A percentile compares a stretch with the other conserved stretches of the same genome.
Conservation (phyloP, 2,329 filamentous ascomycete species). For the Epichloe hybrida region DNA sequence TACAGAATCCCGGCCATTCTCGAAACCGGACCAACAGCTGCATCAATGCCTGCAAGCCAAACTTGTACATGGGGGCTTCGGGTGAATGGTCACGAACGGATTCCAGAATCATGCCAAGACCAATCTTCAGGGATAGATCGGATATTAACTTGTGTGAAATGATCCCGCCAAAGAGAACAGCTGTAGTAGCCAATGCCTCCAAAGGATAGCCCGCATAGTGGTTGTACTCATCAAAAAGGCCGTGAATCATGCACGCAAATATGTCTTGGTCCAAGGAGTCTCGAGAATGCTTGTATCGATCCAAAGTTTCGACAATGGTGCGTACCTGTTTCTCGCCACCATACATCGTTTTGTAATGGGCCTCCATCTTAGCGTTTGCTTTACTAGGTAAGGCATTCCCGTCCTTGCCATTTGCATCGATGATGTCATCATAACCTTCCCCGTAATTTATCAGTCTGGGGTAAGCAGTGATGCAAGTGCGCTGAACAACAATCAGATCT, state of each 20-base stretch:
- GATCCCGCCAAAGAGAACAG: slow-evolving; percentile 90
- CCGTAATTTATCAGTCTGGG: slow-evolving; percentile 94
- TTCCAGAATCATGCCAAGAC: slow-evolving; percentile 95
- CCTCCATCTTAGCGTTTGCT: slow-evolving; percentile 87
- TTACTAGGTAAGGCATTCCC: slow-evolving; percentile 69
- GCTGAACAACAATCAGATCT: slow-evolving; percentile 68
- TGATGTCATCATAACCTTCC: slow-evolving; percentile 80
- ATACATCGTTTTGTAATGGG: slow-evolving; percentile 97
- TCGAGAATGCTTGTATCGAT: slow-evolving; percentile 75
- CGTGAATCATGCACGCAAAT: slow-evolving; percentile 97
- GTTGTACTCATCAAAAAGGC: slow-evolving; percentile 90
- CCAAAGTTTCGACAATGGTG: slow-evolving; percentile 71
- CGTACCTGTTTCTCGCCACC: slow-evolving; percentile 77
- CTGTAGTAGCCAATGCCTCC: slow-evolving; percentile 90
- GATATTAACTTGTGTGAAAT: slow-evolving; percentile 89
- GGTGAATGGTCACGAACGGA: slow-evolving; percentile 74
- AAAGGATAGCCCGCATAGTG: slow-evolving; percentile 92
- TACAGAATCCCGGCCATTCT: slow-evolving; percentile 94
- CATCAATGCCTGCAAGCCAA: slow-evolving; percentile 86
- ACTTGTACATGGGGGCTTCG: slow-evolving; percentile 92
- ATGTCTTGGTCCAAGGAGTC: slow-evolving; percentile 81
- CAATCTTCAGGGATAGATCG: slow-evolving; percentile 80
- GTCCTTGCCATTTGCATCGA: slow-evolving; percentile 69
- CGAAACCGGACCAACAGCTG: slow-evolving; percentile 71
- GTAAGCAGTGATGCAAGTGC: slow-evolving; percentile 82